phyloP scores from a whole-genome alignment of 2,329 filamentous ascomycete genomes.

The Ophiostoma novo-ulmi region DNA sequence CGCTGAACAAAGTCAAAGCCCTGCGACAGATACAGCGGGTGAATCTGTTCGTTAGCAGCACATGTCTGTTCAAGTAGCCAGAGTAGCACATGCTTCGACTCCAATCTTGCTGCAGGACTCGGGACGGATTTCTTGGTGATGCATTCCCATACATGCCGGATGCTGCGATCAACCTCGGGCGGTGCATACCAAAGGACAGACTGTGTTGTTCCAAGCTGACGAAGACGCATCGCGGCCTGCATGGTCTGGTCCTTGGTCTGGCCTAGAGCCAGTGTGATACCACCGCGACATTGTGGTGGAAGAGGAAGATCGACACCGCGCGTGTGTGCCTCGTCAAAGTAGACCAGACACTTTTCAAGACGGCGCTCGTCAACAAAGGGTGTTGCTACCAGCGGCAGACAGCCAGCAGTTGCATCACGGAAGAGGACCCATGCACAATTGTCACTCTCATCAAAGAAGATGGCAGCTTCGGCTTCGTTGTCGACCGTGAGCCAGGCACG shows the following conservation, averaged over 20 bases:
- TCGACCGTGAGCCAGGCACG: conserved; percentile 16
- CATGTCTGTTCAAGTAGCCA: conserved; percentile 65
- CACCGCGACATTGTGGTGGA: conserved; percentile 43
- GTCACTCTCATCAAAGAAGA: conserved; percentile 35
- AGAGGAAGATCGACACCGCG: conserved; percentile 57
- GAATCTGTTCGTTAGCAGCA: conserved; percentile 52
- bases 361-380: conserved; percentile 46
- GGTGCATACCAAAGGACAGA: conserved; percentile 52
- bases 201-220: conserved; percentile 53
- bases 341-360: conserved; percentile 49
- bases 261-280: conserved; percentile 51
- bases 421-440: conserved; percentile 25
- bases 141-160: conserved; percentile 44
- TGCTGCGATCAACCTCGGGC: conserved; percentile 57
- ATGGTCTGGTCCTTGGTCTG: conserved; percentile 58
- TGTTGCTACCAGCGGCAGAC: conserved; percentile 46
- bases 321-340: conserved; percentile 58
- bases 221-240: conserved; percentile 62
- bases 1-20: conserved; percentile 57
- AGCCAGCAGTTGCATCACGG: conserved; percentile 13
- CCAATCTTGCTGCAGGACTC: conserved; percentile 28
- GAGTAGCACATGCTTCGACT: conserved; percentile 41
- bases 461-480: neutral
- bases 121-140: rapidly evolving
- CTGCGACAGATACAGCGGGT: conserved; percentile 54